Base-by-base conservation (phyloP, 306 rosid species). In the Astragalus membranaceus region DNA sequence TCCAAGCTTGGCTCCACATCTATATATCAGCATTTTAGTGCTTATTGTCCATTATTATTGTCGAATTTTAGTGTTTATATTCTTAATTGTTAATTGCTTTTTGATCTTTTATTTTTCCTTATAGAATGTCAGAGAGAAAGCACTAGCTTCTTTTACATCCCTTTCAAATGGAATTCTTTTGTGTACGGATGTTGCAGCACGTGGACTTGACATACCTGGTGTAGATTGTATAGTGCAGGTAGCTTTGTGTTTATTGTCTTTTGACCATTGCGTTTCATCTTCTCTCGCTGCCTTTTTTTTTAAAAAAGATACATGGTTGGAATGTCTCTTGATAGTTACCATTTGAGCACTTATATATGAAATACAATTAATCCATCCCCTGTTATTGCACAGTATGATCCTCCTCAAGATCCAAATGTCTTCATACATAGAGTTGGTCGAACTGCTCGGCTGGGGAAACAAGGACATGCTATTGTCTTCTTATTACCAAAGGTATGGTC, bases 121-220 rank as follows among this genome's bases (percentile, higher is more conserved):
- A 39, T 75, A 94, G 96, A 57, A 77, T 61, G 86, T 81, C 70
- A 91, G 97, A 89, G 95, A 88, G 83, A 91, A 84, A 79, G 97
- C 97, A 60, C 73, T 94, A 57, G 88, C 96, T 58, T 83, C 89
- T 23, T 91, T 94, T 78, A 89, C 87, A 78, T 86, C 95, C 42
- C 97, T 94, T 70, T 73, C 95, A 57, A 84, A 75, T 86, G 97
- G 96, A 17, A 6, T 91, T 73, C 99, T 94, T 81, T 80, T 91
- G 39, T 94, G 99, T 71, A 94, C 99, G 12, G 98, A 94, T 84
- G 95, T 94, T 84, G 98, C 98, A 23, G 96, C 97, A 5, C 96
- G 96, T 20, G 96, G 99, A 75, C 99, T 94, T 33, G 97, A 94
- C 83, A 94, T 94, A 73, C 95, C 96, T 6, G 99, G 94, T 30